Evolutionary conservation across 2,329 filamentous ascomycete genomes (phyloP), one percentile per base, ranked within the genome.

Genomic region (Zasmidium cellare): DNA sequence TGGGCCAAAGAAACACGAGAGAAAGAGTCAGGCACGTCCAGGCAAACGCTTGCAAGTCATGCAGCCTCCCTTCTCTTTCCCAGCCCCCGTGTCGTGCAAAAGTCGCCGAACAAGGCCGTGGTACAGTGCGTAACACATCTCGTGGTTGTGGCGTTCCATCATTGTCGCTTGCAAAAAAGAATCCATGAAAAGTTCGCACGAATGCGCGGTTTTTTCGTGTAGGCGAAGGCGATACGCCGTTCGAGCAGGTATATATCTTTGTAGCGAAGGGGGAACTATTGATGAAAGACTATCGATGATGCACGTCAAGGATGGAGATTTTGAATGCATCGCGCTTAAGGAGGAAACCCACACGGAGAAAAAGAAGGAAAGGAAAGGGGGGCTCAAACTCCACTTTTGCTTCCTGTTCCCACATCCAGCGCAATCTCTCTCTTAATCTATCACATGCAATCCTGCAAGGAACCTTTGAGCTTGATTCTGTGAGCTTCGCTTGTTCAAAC

Each of bases 351-450:
- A 31, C 14, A 7, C 28, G 28, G 28, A 31, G 28, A 31, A 14
- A 41, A 41, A 28, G 25, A 28, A 11, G 25, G 25, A 28, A 9
- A 41, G 35, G 16, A 41, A 41, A n/a, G 35, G 35, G 35, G 28
- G 28, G 14, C 14, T 7, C 16, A 6, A 41, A 41, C 35, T 41
- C 35, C 35, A 41, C 35, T 41, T 41, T 31, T 14, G 28, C 14
- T 7, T 31, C 28, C n/a, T n/a, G n/a, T n/a, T n/a, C n/a, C 25
- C 11, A 6, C 25, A 22, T 16, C 22, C 46, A 25, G 22, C 22
- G 46, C 22, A 23, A 49, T 49, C 22, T 55, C 45, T 47, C 52
- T 48, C 16, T 55, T 41, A 54, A 55, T 55, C 44, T 55, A 55
- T 49, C 25, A 18, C 19, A 38, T 20, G 44, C 44, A 53, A 28